Evolutionary conservation across 306 rosid species (phyloP).

Genomic region (Pterocarpus santalinus): DNA sequence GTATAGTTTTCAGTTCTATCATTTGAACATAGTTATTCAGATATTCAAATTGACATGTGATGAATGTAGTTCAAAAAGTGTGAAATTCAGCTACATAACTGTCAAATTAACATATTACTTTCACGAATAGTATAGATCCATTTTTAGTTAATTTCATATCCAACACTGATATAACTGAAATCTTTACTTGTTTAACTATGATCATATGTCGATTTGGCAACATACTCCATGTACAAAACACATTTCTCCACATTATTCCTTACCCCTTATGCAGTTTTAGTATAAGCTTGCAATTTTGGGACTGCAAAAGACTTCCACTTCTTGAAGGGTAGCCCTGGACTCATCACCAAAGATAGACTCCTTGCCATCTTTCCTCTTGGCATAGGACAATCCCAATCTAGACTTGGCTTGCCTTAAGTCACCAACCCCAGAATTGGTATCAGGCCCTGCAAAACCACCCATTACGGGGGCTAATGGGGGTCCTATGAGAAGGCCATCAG

Average conservation of each 20-base stretch:
- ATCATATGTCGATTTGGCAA: no score
- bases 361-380: slow-evolving; percentile 87
- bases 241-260: not conserved
- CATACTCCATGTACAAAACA: no score
- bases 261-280: slow-evolving; percentile 49
- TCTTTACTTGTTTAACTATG: no score
- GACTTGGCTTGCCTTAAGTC: slow-evolving; percentile 86
- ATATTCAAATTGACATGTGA: no score
- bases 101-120: no score
- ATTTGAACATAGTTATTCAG: no score
- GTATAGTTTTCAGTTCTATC: not conserved
- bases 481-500: slow-evolving; percentile 78
- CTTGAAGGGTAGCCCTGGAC: slow-evolving; percentile 69
- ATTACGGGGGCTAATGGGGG: slow-evolving; percentile 62
- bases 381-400: slow-evolving; percentile 87
- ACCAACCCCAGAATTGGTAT: slow-evolving; percentile 63
- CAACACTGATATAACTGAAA: no score
- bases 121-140: no score
- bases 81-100: no score
- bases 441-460: slow-evolving; percentile 69
- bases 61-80: no score
- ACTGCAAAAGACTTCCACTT: slow-evolving; percentile 86
- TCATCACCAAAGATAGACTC: slow-evolving; percentile 86
- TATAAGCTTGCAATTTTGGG: slow-evolving; percentile 94
- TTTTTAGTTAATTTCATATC: no score